Percentiles rank a stretch among this genome's conserved stretches.
Evolutionary conservation across 306 rosid species (phyloP).

Genomic region (Erythrophleum fordii): DNA sequence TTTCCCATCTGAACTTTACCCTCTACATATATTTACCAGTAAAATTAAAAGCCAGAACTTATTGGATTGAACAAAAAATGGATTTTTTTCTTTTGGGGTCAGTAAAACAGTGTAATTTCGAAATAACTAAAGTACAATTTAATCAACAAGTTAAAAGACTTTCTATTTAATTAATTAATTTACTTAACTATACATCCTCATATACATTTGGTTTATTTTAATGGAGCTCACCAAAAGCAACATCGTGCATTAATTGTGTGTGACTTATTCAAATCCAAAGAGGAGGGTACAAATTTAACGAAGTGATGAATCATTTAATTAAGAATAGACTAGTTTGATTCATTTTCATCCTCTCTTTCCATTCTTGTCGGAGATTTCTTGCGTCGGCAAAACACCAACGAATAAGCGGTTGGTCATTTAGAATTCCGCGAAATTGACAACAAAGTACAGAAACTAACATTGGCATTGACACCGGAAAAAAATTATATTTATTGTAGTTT

Average conservation of each 20-base stretch:
- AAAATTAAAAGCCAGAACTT: too few relatives aligned
- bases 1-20: too few relatives aligned
- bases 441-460: background rate
- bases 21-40: too few relatives aligned
- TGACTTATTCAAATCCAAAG: background rate
- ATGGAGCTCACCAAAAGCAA: background rate
- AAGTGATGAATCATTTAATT: constrained; percentile 26
- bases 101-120: too few relatives aligned
- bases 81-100: too few relatives aligned
- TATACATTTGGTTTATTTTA: background rate
- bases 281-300: constrained; percentile 8
- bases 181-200: background rate
- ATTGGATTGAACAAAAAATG: too few relatives aligned
- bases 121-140: background rate
- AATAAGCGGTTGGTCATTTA: constrained; percentile 1
- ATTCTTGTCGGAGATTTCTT: constrained; percentile 33
- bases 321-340: constrained; percentile 17
- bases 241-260: too few relatives aligned
- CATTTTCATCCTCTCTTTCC: background rate
- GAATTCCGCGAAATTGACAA: constrained; percentile 13
- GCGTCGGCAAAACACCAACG: constrained; percentile 39
- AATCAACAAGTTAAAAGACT: background rate
- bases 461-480: too few relatives aligned
- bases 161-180: background rate
- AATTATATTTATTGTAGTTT: background rate